These are phyloP conservation scores for Candida jianshihensis DNA, from an alignment of 805 yeast species.

Conservation along the genomic window DNA sequence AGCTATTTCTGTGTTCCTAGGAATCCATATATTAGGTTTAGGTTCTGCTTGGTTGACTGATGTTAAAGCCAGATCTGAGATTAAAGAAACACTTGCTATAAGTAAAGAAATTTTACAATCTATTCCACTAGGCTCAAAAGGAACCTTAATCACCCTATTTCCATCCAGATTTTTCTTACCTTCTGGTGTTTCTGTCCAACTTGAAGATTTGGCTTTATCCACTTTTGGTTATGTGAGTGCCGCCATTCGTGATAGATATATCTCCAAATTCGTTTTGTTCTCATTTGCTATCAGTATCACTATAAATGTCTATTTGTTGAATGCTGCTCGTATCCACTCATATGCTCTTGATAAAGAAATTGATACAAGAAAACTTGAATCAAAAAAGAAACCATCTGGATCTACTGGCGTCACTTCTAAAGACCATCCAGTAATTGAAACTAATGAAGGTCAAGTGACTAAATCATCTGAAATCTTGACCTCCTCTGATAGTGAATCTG, in stretches of 20 bases:
- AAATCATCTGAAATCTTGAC: conserved; percentile 22
- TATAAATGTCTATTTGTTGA: conserved; percentile 77
- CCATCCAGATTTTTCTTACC: conserved; percentile 56
- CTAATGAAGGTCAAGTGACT: conserved; percentile 10
- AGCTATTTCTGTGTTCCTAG: conserved; percentile 50
- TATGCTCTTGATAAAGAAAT: conserved; percentile 23
- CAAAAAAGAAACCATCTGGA: conserved; percentile 12
- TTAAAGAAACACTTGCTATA: conserved; percentile 14
- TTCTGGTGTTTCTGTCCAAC: conserved; percentile 43
- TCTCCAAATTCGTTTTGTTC: conserved; percentile 70
- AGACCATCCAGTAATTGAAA: conserved; percentile 5
- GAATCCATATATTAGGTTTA: conserved; percentile 59
- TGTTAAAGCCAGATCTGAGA: conserved; percentile 25
- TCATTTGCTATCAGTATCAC: conserved; percentile 70
- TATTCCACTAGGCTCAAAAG: conserved; percentile 33
- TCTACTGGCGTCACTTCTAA: conserved; percentile 1
- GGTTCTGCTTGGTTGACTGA: conserved; percentile 67
- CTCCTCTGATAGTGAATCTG: conserved; percentile 26
- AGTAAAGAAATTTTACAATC: conserved; percentile 20
- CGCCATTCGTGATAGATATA: conserved; percentile 73
- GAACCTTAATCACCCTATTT: conserved; percentile 50
- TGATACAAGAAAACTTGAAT: conserved; percentile 22
- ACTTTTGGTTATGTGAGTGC: conserved; percentile 48
- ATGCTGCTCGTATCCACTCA: conserved; percentile 70
- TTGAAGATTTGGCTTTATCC: conserved; percentile 54